phyloP scores from a whole-genome alignment of 495 filamentous ascomycete species.

The Hypoxylon lienhwacheense region DNA sequence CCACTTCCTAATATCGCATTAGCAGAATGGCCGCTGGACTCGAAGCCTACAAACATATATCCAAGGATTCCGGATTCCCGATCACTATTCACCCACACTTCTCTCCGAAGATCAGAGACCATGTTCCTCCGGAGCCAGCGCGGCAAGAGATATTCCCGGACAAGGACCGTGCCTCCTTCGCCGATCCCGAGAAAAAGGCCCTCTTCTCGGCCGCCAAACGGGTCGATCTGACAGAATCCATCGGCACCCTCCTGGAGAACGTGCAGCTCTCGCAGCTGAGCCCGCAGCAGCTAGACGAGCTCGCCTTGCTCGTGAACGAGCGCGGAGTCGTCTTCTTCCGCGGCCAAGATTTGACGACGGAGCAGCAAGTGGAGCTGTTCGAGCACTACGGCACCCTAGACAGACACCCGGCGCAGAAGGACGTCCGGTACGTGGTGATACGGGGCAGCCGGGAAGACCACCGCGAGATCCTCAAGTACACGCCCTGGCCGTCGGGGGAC shows the following conservation, averaged over 20 bases:
- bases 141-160: constrained; percentile 47
- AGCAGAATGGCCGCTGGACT: constrained; percentile 36
- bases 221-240: constrained; percentile 55
- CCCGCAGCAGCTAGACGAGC: constrained; percentile 47
- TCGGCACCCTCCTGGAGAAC: constrained; percentile 52
- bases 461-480: constrained; percentile 36
- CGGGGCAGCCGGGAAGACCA: constrained; percentile 37
- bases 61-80: constrained; percentile 44
- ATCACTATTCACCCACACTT: constrained; percentile 62
- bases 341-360: constrained; percentile 55
- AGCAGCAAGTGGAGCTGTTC: constrained; percentile 54
- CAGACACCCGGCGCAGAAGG: constrained; percentile 54
- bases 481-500: constrained; percentile 43
- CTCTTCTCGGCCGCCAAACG: constrained; percentile 50
- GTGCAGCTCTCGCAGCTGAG: constrained; percentile 52
- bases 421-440: constrained; percentile 38
- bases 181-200: constrained; percentile 54
- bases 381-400: constrained; percentile 56
- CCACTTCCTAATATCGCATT: neutral
- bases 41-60: constrained; percentile 42
- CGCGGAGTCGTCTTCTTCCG: constrained; percentile 55
- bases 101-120: constrained; percentile 58
- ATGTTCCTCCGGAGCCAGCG: constrained; percentile 50
- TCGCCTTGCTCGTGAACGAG: constrained; percentile 50
- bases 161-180: constrained; percentile 53